Conservation (phyloP, 1,284 basidiomycete species). For the Phenoliferia sp. region DNA sequence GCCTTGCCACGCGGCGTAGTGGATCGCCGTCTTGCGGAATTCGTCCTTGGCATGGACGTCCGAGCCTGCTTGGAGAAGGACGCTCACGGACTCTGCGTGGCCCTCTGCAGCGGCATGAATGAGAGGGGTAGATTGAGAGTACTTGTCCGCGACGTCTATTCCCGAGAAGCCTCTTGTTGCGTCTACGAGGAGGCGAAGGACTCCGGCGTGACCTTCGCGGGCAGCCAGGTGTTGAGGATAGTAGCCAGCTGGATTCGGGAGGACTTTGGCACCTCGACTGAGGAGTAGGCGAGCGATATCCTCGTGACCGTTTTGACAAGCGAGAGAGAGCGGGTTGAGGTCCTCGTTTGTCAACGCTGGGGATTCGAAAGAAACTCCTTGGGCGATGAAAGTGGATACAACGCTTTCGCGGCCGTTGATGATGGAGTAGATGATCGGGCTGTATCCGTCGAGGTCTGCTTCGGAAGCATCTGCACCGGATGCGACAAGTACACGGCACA, state of each 20-base stretch:
- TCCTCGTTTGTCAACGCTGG: constrained; percentile 54
- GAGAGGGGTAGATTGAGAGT: constrained; percentile 96
- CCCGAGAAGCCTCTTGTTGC: constrained; percentile 47
- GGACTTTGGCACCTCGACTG: constrained; percentile 67
- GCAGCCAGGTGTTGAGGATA: constrained; percentile 97
- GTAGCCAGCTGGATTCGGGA: constrained; percentile 89
- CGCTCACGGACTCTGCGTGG: constrained; percentile 65
- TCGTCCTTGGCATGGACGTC: constrained; percentile 76
- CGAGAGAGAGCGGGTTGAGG: constrained; percentile 82
- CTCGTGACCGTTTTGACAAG: constrained; percentile 82
- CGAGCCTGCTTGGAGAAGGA: constrained; percentile 73
- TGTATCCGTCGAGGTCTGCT: constrained; percentile 90
- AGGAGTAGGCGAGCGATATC: constrained; percentile 77
- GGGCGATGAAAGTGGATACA: constrained; percentile 68
- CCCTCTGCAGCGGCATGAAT: constrained; percentile 94
- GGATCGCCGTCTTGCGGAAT: constrained; percentile 74
- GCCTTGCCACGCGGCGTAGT: constrained; percentile 98
- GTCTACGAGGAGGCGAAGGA: constrained; percentile 73
- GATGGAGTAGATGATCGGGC: constrained; percentile 86
- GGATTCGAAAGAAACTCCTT: constrained; percentile 55
- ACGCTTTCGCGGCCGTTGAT: constrained; percentile 78
- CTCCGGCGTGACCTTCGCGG: constrained; percentile 81
- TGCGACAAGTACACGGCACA: constrained; percentile 73
- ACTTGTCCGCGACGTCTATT: constrained; percentile 89
- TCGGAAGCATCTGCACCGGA: constrained; percentile 61